phyloP scores from a whole-genome alignment of 1,284 basidiomycete species.

The Stygiomarasmius scandens region DNA sequence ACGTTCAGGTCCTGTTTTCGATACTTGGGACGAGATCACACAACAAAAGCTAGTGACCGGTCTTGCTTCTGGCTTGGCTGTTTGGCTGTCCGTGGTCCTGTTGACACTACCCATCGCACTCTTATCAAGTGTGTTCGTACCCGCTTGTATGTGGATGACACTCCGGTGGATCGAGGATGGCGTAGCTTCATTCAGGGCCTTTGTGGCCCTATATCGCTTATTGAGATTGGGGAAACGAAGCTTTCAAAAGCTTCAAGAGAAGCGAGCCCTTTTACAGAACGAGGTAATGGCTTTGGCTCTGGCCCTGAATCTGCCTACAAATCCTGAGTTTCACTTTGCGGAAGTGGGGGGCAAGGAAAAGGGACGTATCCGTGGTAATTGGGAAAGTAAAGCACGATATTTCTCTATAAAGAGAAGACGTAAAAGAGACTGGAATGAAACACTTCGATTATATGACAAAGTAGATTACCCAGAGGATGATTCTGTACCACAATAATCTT shows the following conservation, averaged over 20 bases:
- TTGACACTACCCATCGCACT: slow-evolving; percentile 63
- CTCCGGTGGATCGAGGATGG: slow-evolving; percentile 86
- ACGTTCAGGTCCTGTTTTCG: slow-evolving; percentile 76
- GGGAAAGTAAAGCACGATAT: slow-evolving; percentile 73
- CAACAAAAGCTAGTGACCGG: slow-evolving; percentile 88
- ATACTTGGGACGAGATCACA: slow-evolving; percentile 86
- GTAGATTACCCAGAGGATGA: slow-evolving; percentile 71
- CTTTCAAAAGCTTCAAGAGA: slow-evolving; percentile 53
- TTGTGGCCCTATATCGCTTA: slow-evolving; percentile 62
- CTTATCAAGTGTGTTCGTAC: slow-evolving; percentile 61
- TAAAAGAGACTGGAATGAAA: slow-evolving; percentile 87
- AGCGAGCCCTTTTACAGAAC: slow-evolving; percentile 57
- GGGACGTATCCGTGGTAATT: slow-evolving; percentile 63
- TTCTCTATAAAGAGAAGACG: slow-evolving; percentile 77
- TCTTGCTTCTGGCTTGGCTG: slow-evolving; percentile 66
- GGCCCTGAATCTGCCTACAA: slow-evolving; percentile 61
- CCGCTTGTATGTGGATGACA: slow-evolving; percentile 83
- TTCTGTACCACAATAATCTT: slow-evolving; percentile 4
- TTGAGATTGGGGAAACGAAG: slow-evolving; percentile 62
- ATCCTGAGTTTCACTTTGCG: slow-evolving; percentile 69
- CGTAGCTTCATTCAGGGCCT: slow-evolving; percentile 74
- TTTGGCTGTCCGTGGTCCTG: slow-evolving; percentile 58
- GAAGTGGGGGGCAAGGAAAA: slow-evolving; percentile 62
- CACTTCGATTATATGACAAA: slow-evolving; percentile 74
- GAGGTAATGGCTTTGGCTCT: slow-evolving; percentile 69